Conservation (phyloP, 2,329 filamentous ascomycete species). For the Colletotrichum sansevieriae region DNA sequence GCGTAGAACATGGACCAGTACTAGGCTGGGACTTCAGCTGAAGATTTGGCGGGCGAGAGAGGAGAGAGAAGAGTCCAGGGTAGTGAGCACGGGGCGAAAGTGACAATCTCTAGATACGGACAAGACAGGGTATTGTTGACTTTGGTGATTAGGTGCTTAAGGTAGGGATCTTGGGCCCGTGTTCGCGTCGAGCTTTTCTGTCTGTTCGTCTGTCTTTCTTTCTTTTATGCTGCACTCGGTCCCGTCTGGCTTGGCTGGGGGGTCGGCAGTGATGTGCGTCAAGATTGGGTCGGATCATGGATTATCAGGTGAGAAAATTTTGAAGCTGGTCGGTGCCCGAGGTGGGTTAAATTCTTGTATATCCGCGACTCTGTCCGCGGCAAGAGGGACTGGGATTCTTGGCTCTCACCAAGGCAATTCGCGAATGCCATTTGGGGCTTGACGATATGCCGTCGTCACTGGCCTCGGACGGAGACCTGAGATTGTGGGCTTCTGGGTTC, state of each 20-base stretch:
- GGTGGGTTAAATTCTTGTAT: slow-evolving; percentile 26
- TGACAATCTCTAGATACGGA: slow-evolving; percentile 31
- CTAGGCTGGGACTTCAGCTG: not conserved
- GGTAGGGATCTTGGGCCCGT: slow-evolving; percentile 32
- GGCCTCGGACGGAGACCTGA: not conserved
- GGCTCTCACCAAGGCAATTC: slow-evolving; percentile 18
- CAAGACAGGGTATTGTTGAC: slow-evolving; percentile 20
- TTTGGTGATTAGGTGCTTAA: slow-evolving; percentile 9
- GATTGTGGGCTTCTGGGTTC: not conserved
- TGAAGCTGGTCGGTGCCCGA: slow-evolving; percentile 27
- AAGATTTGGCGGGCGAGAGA: not conserved
- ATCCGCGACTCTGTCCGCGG: slow-evolving; percentile 37
- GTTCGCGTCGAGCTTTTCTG: slow-evolving; percentile 23
- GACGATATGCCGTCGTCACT: slow-evolving; percentile 4
- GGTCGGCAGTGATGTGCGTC: not conserved
- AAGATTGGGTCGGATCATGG: not conserved
- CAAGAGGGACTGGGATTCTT: slow-evolving; percentile 26
- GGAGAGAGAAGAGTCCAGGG: slow-evolving; percentile 9
- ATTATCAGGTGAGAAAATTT: slow-evolving; percentile 5
- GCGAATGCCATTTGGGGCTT: slow-evolving; percentile 29
- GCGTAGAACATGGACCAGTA: not conserved
- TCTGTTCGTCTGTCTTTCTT: too few species aligned
- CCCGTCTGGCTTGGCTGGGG: not conserved
- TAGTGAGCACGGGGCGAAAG: slow-evolving; percentile 37
- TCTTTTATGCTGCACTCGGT: not conserved